Base-by-base conservation (phyloP, 805 yeast genomes). In the Candida wancherniae region DNA sequence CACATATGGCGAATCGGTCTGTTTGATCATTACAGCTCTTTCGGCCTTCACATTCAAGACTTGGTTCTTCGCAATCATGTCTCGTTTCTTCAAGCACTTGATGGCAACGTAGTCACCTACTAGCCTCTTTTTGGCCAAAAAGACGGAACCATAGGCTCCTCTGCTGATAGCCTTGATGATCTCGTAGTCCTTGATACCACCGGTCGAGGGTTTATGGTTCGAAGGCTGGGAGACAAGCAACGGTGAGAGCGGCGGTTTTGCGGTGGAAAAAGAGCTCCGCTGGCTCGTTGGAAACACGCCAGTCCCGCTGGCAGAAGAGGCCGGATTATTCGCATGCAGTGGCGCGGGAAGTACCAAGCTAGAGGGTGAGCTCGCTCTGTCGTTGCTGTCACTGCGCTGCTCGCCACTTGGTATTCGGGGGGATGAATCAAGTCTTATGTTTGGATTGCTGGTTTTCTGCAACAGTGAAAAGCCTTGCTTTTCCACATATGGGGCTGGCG, bases 111-210 rank as follows among this genome's bases (percentile, higher is more conserved):
- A 84, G 41, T 94, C 98, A 4, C 97, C 96, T 0, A 97, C 90
- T 9, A 82, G 57, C 47, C 77, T 80, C 48, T 92, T 73, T 42
- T 80, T 77, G 0, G 95, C 88, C 6, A 92, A 66, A 55, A 79
- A 92, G 2, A 92, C 99, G 21, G 94, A 82, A 0, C 98, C 98
- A 67, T 88, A 92, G 0, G 99, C 98, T 24, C 99, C 98, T 50
- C 86, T 84, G 49, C 95, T 85, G 30, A 92, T 86, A 0, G 98
- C 96, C 53, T 87, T 86, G 34, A 92, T 64, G 18, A 92, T 75
- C 47, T 86, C 95, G 56, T 87, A 92, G 54, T 94, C 97, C 37
- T 71, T 74, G 18, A 90, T 86, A 2, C 85, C 78, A 0, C 94
- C 92, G 3, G 68, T 60, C 0, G 63, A 46, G 0, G 83, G 70